Evolutionary conservation across 169 alveolate genomes (phyloP), one percentile per base, ranked within the genome.

Genomic region (Plasmodium gonderi): DNA sequence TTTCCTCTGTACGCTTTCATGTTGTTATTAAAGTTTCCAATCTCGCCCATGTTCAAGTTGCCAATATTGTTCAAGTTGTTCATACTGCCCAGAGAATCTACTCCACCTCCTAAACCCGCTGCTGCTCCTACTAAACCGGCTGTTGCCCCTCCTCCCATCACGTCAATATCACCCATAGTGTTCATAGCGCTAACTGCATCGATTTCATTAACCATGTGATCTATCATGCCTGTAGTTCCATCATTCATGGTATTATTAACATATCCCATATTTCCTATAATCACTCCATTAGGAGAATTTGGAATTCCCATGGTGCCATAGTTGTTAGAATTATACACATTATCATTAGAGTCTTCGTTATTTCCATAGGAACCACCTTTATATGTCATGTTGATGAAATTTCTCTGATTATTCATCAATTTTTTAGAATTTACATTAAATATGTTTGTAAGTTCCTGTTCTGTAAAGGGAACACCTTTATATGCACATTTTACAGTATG

Each of bases 401-500:
- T 83, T n/a, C 42, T 83, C 17, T 74, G 83, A 49, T 83, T 83
- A 47, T 72, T 83, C 36, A 72, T 40, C 14, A 83, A 42, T 4
- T 83, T 83, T 33, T 83, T 83, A 2, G 82, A 69, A 60, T 83
- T 80, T n/a, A 83, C 77, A 69, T 83, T 83, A 83, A 83, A 83
- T 69, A 83, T 83, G 45, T 83, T 83, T 20, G 64, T 49, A 8
- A 83, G 64, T 60, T 83, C 92, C 51, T 83, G 80, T 36, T 83
- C 92, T 9, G 92, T 83, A 49, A 83, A 83, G 1, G 92, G 92
- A 23, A 83, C 92, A 49, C 80, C 92, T 49, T 83, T 83, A 76
- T 69, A 83, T 20, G 92, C 92, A 40, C 92, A 83, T 23, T 83
- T 83, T 29, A 83, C 92, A 49, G 92, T 83, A 45, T 83, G 92